Conservation (phyloP, 768 basidiomycete species). For the Xerocomellus amylosporus region DNA sequence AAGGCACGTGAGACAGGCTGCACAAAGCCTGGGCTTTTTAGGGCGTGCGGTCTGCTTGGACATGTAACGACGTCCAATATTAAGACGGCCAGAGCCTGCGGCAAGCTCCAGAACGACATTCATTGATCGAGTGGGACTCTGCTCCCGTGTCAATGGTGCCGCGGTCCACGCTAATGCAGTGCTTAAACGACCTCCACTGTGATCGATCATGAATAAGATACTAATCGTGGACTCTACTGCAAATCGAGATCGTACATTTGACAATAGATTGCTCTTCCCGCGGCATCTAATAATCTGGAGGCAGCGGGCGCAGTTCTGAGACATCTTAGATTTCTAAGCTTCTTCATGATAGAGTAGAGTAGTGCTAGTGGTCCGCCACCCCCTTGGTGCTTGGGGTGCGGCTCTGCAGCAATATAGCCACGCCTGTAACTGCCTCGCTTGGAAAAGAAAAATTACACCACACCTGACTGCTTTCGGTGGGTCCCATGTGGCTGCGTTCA, state of each 20-base stretch:
- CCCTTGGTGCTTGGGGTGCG: neutral
- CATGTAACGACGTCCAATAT: slow-evolving; percentile 2
- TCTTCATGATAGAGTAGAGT: neutral
- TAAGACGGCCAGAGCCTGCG: slow-evolving; percentile 6
- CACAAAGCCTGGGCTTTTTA: no score
- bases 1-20: neutral
- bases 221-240: neutral
- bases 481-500: neutral
- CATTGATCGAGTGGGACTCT: neutral
- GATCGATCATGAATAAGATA: neutral
- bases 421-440: neutral
- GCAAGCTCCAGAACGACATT: neutral
- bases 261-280: neutral
- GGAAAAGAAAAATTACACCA: slow-evolving; percentile 15
- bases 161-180: neutral
- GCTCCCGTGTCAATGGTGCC: slow-evolving; percentile 2
- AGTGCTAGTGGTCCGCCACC: neutral
- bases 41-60: neutral
- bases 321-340: slow-evolving; percentile 1
- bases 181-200: neutral
- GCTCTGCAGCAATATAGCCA: neutral
- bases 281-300: slow-evolving; percentile 1
- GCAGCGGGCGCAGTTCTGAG: neutral
- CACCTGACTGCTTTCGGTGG: slow-evolving; percentile 4
- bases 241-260: neutral